Evolutionary conservation across 768 basidiomycete species (phyloP), one percentile per base, ranked within the genome.

Genomic region (Pilatotrama ljubarskyi): DNA sequence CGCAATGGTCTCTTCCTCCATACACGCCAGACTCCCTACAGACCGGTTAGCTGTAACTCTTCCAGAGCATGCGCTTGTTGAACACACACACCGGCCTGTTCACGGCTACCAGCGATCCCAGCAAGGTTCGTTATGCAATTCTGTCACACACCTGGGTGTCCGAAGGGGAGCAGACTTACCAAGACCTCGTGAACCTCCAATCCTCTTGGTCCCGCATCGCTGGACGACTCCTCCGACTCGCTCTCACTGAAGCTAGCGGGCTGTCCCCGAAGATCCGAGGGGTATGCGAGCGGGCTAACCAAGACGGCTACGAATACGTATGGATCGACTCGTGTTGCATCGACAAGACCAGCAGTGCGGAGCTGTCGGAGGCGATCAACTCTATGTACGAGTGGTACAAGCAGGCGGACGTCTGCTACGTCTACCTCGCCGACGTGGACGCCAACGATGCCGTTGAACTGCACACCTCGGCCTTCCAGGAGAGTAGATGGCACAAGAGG

Each of bases 341-440:
- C n/a, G 42, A 54, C 26, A 35, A 35, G 17, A 37, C 47, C n/a
- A 57, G 44, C 48, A 57, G 55, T 15, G 38, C 47, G 32, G 55
- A 57, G 55, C 25, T 57, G 7, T 50, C 55, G 1, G 55, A 57
- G 44, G 47, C 55, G 3, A 50, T 57, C 18, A 57, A 50, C 55
- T 57, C 55, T 3, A 57, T 57, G 55, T 57, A 29, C 55, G 14
- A 35, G 15, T 57, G 47, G 47, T 57, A 57, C n/a, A 47, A 38
- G 3, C 17, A 32, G 13, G 47, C 55, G 55, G 55, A 57, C 32
- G 40, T 50, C 24, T 57, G 55, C 40, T 50, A 47, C 38, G 55
- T 26, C 1, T 50, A 41, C 47, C 55, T 57, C 15, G 55, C 35
- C 17, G 55, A 57, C 41, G 55, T 57, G 22, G 47, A 47, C 18